phyloP scores from a whole-genome alignment of 805 yeast genomes.

The Hagleromyces aurorensis region DNA sequence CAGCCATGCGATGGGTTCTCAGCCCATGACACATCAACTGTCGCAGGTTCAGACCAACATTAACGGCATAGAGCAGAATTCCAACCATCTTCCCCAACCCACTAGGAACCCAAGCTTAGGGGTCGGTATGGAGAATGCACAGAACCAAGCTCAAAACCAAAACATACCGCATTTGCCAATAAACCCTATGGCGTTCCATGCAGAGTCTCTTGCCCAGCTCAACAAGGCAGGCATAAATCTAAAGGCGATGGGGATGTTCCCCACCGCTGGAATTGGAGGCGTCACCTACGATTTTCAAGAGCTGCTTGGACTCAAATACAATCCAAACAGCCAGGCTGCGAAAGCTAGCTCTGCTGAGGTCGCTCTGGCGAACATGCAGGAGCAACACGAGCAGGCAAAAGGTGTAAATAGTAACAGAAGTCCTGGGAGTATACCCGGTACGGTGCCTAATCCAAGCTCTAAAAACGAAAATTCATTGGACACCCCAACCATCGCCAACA shows the following conservation, averaged over 20 bases:
- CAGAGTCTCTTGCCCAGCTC: constrained; percentile 18
- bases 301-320: constrained; percentile 15
- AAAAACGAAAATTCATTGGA: constrained; percentile 10
- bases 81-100: too few species aligned
- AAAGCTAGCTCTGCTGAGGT: constrained; percentile 25
- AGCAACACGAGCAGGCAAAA: constrained; percentile 20
- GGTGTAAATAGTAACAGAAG: constrained; percentile 1
- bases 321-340: constrained; percentile 16
- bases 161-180: constrained; percentile 3
- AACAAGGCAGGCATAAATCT: constrained; percentile 17
- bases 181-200: constrained; percentile 9
- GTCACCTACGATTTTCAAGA: constrained; percentile 27
- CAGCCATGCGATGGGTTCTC: too few species aligned
- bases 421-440: constrained; percentile 1
- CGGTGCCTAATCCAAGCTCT: constrained; percentile 6
- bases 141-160: constrained; percentile 3
- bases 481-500: constrained; percentile 19
- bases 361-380: constrained; percentile 27
- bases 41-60: too few species aligned
- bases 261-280: constrained; percentile 28
- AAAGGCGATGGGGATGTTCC: constrained; percentile 22
- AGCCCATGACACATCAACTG: too few species aligned
- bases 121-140: constrained; percentile 8
- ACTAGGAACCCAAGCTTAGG: too few species aligned
- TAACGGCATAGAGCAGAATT: too few species aligned